Base-by-base conservation (phyloP, 176 grass and related monocot genomes). In the Chrysopogon serrulatus region DNA sequence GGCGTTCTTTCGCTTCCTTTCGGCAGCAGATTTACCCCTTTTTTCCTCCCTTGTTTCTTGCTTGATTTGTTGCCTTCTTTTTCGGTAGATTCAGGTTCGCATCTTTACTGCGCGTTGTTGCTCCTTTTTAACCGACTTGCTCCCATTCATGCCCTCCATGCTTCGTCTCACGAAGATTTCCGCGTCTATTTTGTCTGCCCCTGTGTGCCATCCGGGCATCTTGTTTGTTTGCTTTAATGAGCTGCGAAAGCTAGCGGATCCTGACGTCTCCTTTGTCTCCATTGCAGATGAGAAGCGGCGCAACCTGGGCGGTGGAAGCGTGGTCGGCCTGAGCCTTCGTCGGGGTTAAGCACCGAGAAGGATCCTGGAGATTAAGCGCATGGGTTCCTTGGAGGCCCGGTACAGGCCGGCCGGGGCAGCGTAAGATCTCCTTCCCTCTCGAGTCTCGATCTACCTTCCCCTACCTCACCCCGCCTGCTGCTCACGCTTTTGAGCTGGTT, bases 331-430 rank as follows among this genome's bases (percentile, higher is more conserved):
- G 75, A 90, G 49, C 48, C 41, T 44, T 42, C 35, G 42, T 27
- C 35, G 28, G 84, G 26, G 27, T 64, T 16, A 23, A 17, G 0
- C 13, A 0, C 65, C 16, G 17, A 51, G 30, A 62, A 79, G 13
- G 18, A 78, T 68, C 60, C 68, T 31, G 68, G 19, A 63, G 49
- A 4, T 86, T 51, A 57, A 14, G 49, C 51, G 36, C 26, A 91
- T 91, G 89, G 85, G 89, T 70, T 84, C 89, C 53, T 36, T 91
- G 89, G 89, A 91, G 85, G 76, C 89, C 76, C 89, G 89, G 89
- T 87, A 91, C 85, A 43, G 89, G 85, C 85, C 85, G 48, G 80
- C 81, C 85, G 89, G 80, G 83, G 76, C 89, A 70, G 40, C 70
- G 89, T 91, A 87, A 87, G 85, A 91, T 80, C 69, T 80, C 80